Percentiles rank a stretch among this genome's conserved stretches.
Conservation (phyloP, 2,329 filamentous ascomycete species). For the Gyromitra esculenta region DNA sequence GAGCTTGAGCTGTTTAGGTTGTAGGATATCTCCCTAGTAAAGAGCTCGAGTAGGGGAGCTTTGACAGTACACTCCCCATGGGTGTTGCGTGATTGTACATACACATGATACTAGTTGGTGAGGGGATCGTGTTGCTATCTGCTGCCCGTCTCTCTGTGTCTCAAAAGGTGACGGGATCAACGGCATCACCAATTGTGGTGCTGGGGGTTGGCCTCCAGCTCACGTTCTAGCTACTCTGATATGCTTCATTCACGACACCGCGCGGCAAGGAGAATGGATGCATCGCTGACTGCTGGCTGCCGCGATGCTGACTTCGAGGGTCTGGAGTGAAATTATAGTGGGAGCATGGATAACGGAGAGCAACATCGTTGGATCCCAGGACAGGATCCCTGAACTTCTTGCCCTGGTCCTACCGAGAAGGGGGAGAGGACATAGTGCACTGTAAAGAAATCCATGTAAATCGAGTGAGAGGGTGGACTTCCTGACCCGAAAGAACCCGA, state of each 20-base stretch:
- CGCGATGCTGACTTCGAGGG: slow-evolving; percentile 8
- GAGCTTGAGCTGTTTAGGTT: slow-evolving; percentile 16
- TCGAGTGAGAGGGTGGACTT: background rate
- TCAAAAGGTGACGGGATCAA: slow-evolving; percentile 21
- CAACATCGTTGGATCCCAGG: slow-evolving; percentile 15
- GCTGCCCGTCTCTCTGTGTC: slow-evolving; percentile 9
- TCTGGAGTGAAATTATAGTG: slow-evolving; percentile 17
- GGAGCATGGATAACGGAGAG: slow-evolving; percentile 9
- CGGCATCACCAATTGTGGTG: slow-evolving; percentile 21
- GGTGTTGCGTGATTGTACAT: slow-evolving; percentile 36
- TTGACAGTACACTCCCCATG: slow-evolving; percentile 5
- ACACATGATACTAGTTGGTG: slow-evolving; percentile 26
- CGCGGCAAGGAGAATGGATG: slow-evolving; percentile 16
- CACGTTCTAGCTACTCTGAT: background rate
- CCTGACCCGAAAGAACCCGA: slow-evolving; percentile 51
- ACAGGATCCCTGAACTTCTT: slow-evolving; percentile 9
- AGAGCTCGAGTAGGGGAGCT: slow-evolving; percentile 18
- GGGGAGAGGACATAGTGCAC: background rate
- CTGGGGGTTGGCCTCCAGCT: background rate
- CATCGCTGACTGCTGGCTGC: slow-evolving; percentile 19
- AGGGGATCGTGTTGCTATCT: slow-evolving; percentile 25
- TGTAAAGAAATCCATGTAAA: slow-evolving; percentile 6
- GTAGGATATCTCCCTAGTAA: background rate
- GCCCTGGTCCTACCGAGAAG: slow-evolving; percentile 9
- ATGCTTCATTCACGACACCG: background rate